Evolutionary conservation across 306 rosid species (phyloP), one percentile per base, ranked within the genome.

Genomic region (Prunus armeniaca): DNA sequence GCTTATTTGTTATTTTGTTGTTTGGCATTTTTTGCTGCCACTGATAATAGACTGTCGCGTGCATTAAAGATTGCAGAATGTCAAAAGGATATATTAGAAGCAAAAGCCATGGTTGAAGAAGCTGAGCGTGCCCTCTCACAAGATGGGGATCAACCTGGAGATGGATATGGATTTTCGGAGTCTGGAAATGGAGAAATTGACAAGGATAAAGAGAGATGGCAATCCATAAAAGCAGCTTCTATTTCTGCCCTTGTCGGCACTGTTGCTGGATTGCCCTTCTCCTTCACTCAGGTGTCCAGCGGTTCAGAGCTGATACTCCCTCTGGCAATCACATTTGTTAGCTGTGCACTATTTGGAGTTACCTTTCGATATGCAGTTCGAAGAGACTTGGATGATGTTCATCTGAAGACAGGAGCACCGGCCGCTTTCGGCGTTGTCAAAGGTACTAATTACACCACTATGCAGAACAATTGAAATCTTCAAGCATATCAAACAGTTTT

Each of bases 371-470:
- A 91, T 73, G 57, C 93, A 2, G 38, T 90, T 25, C 84, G 98
- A 82, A 89, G 92, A 83, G 83, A 94, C 86, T 75, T 92, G 81
- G 92, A 94, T 60, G 84, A 94, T 66, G 34, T 78, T 81, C 93
- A 90, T 54, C 98, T 94, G 13, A 94, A 94, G 84, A 85, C 97
- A 3, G 98, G 98, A 46, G 75, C 84, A 28, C 84, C 93, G 20
- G 96, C 96, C 30, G 98, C 97, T 55, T 94, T 94, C 62, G 96
- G 90, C 47, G 83, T 94, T 52, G 95, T 92, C 75, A 94, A 92
- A 87, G 98, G 98, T 90, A 92, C 15, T 38, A 3, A 27, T 51
- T 20, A 17, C 57, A 52, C 19, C 20, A 52, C 57, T 52, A 5
- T 17, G 57, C 57, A 52, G 57, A 52, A 52, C 57, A 17, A 70